Evolutionary conservation across 495 filamentous ascomycete species (phyloP).

Genomic region (Tuber magnatum): DNA sequence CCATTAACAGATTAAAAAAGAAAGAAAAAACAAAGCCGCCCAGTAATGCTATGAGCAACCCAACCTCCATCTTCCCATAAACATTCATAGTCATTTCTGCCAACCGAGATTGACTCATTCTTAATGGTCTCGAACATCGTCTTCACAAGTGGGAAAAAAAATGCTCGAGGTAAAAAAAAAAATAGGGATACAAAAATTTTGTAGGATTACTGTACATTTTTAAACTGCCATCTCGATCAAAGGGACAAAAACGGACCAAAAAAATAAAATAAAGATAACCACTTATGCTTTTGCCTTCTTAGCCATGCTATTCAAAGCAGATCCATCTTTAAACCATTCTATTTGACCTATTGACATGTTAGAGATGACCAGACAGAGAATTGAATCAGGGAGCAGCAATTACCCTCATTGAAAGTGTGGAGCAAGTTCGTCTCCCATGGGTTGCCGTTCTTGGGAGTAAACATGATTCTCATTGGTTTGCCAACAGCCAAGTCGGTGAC

Average conservation of each 20-base stretch:
- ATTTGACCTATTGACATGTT: slow-evolving; percentile 57
- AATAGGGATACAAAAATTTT: background rate
- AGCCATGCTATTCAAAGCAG: slow-evolving; percentile 96
- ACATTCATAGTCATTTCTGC: background rate
- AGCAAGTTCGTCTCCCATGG: slow-evolving; percentile 72
- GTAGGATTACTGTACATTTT: background rate
- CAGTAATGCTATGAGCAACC: slow-evolving; percentile 44
- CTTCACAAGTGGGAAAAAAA: background rate
- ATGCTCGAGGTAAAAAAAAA: background rate
- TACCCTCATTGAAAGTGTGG: slow-evolving; percentile 88
- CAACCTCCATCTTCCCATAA: slow-evolving; percentile 42
- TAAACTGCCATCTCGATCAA: background rate
- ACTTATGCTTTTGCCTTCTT: slow-evolving; percentile 45
- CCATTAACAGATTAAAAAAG: slow-evolving; percentile 39
- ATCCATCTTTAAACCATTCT: slow-evolving; percentile 96
- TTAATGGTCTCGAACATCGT: background rate
- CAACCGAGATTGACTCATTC: background rate
- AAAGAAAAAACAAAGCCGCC: slow-evolving; percentile 42
- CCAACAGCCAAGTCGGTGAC: slow-evolving; percentile 89
- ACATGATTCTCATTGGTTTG: slow-evolving; percentile 83
- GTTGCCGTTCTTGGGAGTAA: slow-evolving; percentile 79
- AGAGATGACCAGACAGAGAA: slow-evolving; percentile 4
- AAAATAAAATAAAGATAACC: too few relatives aligned
- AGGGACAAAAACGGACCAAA: slow-evolving; percentile 26
- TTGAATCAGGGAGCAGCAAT: background rate